phyloP scores from a whole-genome alignment of 768 basidiomycete species.

The Mycena leptocephala region DNA sequence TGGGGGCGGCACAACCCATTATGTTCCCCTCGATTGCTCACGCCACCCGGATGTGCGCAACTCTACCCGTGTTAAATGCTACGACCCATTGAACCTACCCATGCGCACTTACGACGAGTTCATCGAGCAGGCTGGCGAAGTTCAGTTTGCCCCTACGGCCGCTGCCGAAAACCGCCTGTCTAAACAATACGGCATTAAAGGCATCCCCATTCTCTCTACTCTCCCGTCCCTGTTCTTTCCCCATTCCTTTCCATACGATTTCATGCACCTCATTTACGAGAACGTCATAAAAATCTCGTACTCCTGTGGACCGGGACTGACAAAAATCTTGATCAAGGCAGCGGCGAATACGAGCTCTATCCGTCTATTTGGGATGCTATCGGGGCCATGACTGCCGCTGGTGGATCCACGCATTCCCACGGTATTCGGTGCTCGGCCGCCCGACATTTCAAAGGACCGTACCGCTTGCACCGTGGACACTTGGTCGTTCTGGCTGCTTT shows the following conservation, averaged over 20 bases:
- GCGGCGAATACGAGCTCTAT: conserved; percentile 41
- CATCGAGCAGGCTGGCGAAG: conserved; percentile 35
- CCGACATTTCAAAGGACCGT: background rate
- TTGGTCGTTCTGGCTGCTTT: too few relatives aligned
- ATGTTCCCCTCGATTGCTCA: conserved; percentile 39
- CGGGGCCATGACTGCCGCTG: conserved; percentile 34
- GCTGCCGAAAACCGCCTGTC: conserved; percentile 36
- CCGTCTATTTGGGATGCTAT: conserved; percentile 55
- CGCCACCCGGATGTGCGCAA: background rate
- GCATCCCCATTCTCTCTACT: conserved; percentile 46
- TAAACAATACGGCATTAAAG: conserved; percentile 53
- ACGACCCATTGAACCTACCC: conserved; percentile 41
- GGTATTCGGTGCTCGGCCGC: conserved; percentile 37
- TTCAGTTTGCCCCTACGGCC: conserved; percentile 30
- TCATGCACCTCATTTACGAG: conserved; percentile 58
- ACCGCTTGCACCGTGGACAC: too few relatives aligned
- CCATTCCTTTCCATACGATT: conserved; percentile 59
- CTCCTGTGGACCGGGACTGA: conserved; percentile 50
- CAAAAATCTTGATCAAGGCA: conserved; percentile 38
- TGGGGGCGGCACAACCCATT: conserved; percentile 32
- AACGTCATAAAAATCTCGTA: conserved; percentile 46
- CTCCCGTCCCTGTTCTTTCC: conserved; percentile 55
- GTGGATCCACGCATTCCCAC: conserved; percentile 42
- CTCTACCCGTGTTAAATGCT: background rate
- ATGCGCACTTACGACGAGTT: conserved; percentile 31